Evolutionary conservation across 768 basidiomycete species (phyloP).

Genomic region (Lentinus brumalis): DNA sequence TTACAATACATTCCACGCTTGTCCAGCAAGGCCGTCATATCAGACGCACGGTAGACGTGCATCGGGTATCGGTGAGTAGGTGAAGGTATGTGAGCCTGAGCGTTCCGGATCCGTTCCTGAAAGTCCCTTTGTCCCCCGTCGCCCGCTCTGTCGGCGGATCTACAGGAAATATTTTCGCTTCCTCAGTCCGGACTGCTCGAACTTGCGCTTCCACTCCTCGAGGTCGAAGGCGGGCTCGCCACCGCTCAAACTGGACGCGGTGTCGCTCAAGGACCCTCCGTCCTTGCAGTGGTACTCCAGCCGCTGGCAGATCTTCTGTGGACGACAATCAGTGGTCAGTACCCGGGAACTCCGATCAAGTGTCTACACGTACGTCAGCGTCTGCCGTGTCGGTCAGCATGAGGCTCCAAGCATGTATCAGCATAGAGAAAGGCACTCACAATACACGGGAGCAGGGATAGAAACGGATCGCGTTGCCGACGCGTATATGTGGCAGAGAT

Average conservation of each 20-base stretch:
- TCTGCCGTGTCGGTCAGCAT: conserved; percentile 39
- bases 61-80: no score
- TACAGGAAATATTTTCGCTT: conserved; percentile 11
- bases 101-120: no score
- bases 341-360: no score
- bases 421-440: conserved; percentile 35
- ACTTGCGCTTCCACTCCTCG: conserved; percentile 29
- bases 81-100: no score
- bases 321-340: no score
- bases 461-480: conserved; percentile 58
- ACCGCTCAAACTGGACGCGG: conserved; percentile 39
- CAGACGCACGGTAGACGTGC: no score
- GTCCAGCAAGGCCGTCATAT: no score
- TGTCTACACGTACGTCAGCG: conserved; percentile 47
- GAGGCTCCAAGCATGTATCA: background rate
- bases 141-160: background rate
- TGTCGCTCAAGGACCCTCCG: conserved; percentile 6
- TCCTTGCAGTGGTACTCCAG: conserved; percentile 50
- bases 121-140: no score
- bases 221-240: conserved; percentile 37
- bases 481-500: conserved; percentile 55
- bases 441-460: conserved; percentile 63
- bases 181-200: conserved; percentile 5
- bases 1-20: no score
- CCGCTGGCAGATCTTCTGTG: conserved; percentile 53